These are phyloP conservation scores for Shiraia bambusicola DNA, from an alignment of 2,329 filamentous ascomycete genomes.

Conservation along the genomic window DNA sequence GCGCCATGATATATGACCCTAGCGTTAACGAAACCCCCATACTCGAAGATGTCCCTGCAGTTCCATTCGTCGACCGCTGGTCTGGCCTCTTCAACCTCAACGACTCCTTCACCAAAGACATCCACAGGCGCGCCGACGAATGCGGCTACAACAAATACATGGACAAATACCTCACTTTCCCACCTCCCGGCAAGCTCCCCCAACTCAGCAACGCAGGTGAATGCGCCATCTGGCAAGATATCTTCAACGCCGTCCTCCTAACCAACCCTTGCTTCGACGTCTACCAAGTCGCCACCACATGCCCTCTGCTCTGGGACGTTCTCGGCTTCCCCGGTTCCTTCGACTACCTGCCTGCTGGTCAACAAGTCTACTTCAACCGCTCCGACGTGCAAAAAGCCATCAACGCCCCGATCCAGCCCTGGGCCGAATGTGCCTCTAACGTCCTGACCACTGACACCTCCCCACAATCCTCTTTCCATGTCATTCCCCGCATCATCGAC, in stretches of 20 bases:
- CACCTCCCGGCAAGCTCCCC: conserved; percentile 64
- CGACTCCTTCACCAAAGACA: conserved; percentile 55
- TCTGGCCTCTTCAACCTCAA: conserved; percentile 64
- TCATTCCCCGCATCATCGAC: conserved; percentile 72
- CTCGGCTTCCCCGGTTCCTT: conserved; percentile 68
- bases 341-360: conserved; percentile 63
- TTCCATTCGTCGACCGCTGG: conserved; percentile 64
- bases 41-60: conserved; percentile 55
- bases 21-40: conserved; percentile 57
- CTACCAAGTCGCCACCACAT: conserved; percentile 72
- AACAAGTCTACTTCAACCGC: conserved; percentile 69
- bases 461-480: conserved; percentile 56
- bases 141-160: conserved; percentile 67
- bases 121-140: conserved; percentile 55
- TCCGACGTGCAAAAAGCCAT: conserved; percentile 68
- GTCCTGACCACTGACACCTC: conserved; percentile 56
- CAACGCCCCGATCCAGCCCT: conserved; percentile 61
- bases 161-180: conserved; percentile 65
- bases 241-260: conserved; percentile 55
- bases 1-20: conserved; percentile 73
- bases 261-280: conserved; percentile 79
- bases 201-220: conserved; percentile 44
- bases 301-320: conserved; percentile 69
- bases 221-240: conserved; percentile 61
- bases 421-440: conserved; percentile 58